Evolutionary conservation across 176 grass and related monocot genomes (phyloP), one percentile per base, ranked within the genome.

Genomic region (Oryza glaberrima): DNA sequence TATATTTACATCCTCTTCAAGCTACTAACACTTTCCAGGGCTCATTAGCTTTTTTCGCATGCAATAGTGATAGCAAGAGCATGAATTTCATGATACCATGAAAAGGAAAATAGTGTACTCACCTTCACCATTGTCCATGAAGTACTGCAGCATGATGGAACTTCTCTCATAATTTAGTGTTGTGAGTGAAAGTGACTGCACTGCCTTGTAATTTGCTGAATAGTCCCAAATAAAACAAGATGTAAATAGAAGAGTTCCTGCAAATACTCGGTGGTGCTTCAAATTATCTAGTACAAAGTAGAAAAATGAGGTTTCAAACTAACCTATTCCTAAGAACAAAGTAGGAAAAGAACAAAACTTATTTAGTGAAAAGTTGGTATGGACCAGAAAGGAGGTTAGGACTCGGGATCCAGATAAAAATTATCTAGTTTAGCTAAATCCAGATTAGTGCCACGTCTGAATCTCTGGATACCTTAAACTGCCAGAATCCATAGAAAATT

Each of bases 201-300:
- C 96, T 65, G 93, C 96, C 83, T 86, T 98, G 79, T 95, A 95
- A 80, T 98, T 98, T 90, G 96, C 93, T 98, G 90, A 82, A 86
- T 88, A 70, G 26, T 47, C n/a, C 77, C 65, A 88, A 77, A 77
- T 35, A 47, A 49, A 72, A 78, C 77, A 88, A 64, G 16, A 20
- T 47, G 49, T 89, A 44, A 88, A 83, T 52, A 73, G 64, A 77
- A 65, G 23, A 38, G 65, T 52, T 67, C 52, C 34, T 74, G 28
- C 36, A 77, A n/a, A 61, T 64, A 40, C 44, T 73, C 40, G 9
- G 11, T 65, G 17, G 4, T 77, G 34, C 35, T 41, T 41, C 40
- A 41, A 41, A 41, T 41, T 41, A 41, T 41, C 40, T 41, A 41
- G 40, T 41, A 41, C 40, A 41, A 41, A 41, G 40, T 41, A 8